Evolutionary conservation across 306 rosid species (phyloP), one percentile per base, ranked within the genome.

Genomic region (Citrullus colocynthis): DNA sequence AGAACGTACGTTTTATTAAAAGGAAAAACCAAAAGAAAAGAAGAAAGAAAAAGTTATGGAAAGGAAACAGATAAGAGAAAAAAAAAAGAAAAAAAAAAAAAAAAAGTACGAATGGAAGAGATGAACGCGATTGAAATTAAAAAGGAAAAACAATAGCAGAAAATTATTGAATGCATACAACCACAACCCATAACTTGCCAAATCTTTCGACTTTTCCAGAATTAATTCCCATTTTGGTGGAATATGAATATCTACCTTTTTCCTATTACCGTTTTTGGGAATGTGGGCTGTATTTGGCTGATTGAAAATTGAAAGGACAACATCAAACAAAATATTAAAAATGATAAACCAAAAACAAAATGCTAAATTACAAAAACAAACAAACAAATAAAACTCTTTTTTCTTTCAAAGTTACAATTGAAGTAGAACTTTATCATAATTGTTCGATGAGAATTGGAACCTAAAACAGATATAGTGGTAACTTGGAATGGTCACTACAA

Each of bases 281-380:
- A 28, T 3, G 41, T 48, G 76, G 58, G 15, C 44, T 72, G 76
- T 72, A 72, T 72, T 72, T 72, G 76, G 76, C 76, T 28, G 42
- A 72, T 72, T 72, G 60, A 52, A 72, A 48, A 72, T 36, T 32
- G 76, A 49, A 49, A 72, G 76, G 76, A 72, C 76, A 72, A 6
- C 59, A 52, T 52, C 51, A 52, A 1, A 52, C 5, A 52, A 4
- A 51, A 0, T 51, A 14, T 13, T 51, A 1, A 51, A 51, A 51
- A 51, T 48, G 15, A 49, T 13, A 13, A 49, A 4, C 13, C 1
- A 51, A 14, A 51, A 51, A 3, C 0, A 3, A 13, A 13, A 51
- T 9, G 12, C 3, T 45, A 9, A 45, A 13, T 48, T 48, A 11
- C 5, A 0, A 48, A 48, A 48, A 42, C 0, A 6, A 42, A 6